A percentile compares a stretch with the other conserved stretches of the same genome.
Conservation (phyloP, 768 basidiomycete species). For the Mycena olivaceomarginata region DNA sequence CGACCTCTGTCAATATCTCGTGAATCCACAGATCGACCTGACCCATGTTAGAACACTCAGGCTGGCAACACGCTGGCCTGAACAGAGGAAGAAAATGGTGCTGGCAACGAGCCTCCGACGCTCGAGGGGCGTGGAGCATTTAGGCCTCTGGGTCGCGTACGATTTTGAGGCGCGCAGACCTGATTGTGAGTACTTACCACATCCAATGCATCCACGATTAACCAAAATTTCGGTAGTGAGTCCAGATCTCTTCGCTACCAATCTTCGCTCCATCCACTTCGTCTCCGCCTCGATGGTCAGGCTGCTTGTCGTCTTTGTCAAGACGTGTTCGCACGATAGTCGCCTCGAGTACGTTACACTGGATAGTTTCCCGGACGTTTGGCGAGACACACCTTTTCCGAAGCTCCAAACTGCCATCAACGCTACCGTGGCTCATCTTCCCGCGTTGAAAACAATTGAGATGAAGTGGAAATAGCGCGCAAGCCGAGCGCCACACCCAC, state of each 20-base stretch:
- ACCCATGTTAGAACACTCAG: no score
- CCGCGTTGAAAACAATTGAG: no score
- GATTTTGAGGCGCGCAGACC: no score
- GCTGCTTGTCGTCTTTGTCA: background rate
- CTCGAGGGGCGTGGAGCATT: background rate
- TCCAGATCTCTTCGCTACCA: background rate
- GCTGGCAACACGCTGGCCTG: background rate
- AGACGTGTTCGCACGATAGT: background rate
- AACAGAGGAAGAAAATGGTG: background rate
- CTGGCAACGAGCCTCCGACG: background rate
- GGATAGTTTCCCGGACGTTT: background rate
- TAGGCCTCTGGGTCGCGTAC: background rate
- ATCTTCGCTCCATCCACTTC: background rate
- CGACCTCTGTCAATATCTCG: no score
- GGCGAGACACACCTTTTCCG: background rate
- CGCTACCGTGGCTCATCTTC: background rate
- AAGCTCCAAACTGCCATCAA: background rate
- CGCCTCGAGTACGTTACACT: background rate
- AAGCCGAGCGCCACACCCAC: no score
- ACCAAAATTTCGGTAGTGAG: background rate
- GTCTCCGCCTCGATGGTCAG: background rate
- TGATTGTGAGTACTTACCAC: background rate
- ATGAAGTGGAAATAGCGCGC: no score
- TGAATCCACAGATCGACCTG: no score
- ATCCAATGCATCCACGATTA: background rate